phyloP scores from a whole-genome alignment of 2,329 filamentous ascomycete genomes.

The Hirsutella rhossiliensis region DNA sequence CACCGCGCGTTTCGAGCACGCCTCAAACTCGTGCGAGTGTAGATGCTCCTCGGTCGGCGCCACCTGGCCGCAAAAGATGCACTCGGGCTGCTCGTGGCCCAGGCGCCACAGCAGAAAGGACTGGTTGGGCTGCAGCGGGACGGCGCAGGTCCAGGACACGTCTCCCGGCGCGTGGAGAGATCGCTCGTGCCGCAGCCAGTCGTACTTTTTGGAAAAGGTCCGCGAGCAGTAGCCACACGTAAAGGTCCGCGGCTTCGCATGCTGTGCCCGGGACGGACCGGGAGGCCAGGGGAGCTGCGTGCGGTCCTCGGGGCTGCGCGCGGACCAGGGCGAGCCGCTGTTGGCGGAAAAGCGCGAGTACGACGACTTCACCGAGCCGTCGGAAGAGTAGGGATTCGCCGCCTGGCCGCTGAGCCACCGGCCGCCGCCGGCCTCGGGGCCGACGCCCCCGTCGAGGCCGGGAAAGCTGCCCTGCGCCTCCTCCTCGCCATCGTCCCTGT shows the following conservation, averaged over 20 bases:
- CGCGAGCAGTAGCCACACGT: constrained; percentile 26
- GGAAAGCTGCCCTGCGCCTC: not conserved
- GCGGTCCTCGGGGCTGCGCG: constrained; percentile 1
- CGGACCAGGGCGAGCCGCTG: constrained; percentile 4
- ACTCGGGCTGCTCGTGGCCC: constrained; percentile 27
- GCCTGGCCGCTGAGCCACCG: constrained; percentile 19
- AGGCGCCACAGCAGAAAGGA: constrained; percentile 36
- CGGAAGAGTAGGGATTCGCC: constrained; percentile 8
- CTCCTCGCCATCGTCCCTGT: not conserved
- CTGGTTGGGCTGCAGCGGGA: constrained; percentile 18
- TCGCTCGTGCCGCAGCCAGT: constrained; percentile 35
- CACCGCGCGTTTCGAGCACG: constrained; percentile 35
- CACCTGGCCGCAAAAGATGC: constrained; percentile 24
- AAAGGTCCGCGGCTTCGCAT: constrained; percentile 14
- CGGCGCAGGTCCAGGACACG: constrained; percentile 37
- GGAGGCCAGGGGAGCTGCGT: constrained; percentile 4
- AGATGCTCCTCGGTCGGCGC: constrained; percentile 23
- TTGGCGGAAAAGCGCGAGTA: constrained; percentile 6
- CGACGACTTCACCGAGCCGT: constrained; percentile 5
- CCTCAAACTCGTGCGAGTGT: constrained; percentile 26
- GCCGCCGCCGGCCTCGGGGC: constrained; percentile 13
- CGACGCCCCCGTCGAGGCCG: constrained; percentile 5
- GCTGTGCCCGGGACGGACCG: constrained; percentile 4
- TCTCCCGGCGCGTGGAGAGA: constrained; percentile 32
- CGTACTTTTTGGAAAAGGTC: constrained; percentile 26